Conservation (phyloP, 2,329 filamentous ascomycete genomes). For the Cordyceps cateniannulata region DNA sequence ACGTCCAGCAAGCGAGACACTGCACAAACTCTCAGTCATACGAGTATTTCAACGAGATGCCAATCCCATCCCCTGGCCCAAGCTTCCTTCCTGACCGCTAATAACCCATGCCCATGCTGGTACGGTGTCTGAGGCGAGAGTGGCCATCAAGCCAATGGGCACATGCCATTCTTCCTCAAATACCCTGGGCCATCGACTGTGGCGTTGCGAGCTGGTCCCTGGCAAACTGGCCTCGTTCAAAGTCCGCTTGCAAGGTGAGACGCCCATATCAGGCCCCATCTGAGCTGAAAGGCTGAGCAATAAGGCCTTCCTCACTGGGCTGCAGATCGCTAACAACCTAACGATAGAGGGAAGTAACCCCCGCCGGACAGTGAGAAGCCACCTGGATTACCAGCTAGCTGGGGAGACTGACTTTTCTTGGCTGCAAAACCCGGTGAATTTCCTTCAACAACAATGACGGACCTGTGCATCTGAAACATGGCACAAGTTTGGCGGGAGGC, state of each 20-base stretch:
- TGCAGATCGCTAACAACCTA: neutral
- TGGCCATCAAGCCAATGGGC: neutral
- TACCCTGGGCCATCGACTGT: neutral
- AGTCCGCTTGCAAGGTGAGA: neutral
- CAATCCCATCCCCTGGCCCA: neutral
- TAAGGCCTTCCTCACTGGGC: neutral
- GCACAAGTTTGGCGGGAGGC: neutral
- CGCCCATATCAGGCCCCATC: neutral
- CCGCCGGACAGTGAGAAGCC: neutral
- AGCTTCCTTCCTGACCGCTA: neutral
- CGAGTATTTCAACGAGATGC: neutral
- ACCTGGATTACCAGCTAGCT: neutral
- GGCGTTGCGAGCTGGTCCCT: neutral
- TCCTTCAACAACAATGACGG: neutral
- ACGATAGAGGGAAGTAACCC: neutral
- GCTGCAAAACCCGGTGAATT: neutral
- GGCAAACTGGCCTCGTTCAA: neutral
- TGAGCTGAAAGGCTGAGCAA: slow-evolving; percentile 2
- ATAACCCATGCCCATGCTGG: neutral
- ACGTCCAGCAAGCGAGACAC: neutral
- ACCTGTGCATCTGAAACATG: neutral
- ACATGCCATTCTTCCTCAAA: neutral
- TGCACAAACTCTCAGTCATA: neutral
- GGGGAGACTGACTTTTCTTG: neutral
- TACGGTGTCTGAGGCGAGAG: neutral